phyloP scores from a whole-genome alignment of 1,284 basidiomycete species.

The Gymnopus androsaceus region DNA sequence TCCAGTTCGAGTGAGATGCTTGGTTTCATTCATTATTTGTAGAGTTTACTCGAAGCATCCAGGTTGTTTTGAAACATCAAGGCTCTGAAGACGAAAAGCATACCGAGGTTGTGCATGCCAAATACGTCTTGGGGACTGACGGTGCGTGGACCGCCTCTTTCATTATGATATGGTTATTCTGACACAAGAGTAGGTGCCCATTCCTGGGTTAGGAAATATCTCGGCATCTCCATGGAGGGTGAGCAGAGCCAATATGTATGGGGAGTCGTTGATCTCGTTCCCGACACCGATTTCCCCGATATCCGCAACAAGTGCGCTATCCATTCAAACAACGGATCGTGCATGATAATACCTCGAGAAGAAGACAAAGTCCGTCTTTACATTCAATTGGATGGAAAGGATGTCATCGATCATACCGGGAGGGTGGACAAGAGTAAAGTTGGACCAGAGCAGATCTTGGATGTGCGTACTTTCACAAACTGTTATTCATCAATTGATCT shows the following conservation, averaged over 20 bases:
- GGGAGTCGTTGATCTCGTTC: constrained; percentile 76
- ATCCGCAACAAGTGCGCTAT: constrained; percentile 67
- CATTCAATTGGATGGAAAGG: constrained; percentile 63
- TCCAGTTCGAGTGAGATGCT: constrained; percentile 53
- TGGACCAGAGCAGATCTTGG: constrained; percentile 62
- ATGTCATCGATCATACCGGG: constrained; percentile 54
- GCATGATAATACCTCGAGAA: constrained; percentile 80
- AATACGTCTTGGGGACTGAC: constrained; percentile 66
- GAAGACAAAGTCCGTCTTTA: constrained; percentile 74
- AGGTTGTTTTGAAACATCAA: constrained; percentile 46
- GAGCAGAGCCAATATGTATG: constrained; percentile 80
- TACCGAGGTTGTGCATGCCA: constrained; percentile 54
- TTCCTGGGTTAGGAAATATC: constrained; percentile 74
- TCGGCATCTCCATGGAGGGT: constrained; percentile 76
- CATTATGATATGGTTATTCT: background rate
- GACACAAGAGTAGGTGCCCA: constrained; percentile 60
- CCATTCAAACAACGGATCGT: constrained; percentile 63
- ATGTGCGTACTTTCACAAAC: constrained; percentile 36
- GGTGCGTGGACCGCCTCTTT: constrained; percentile 35
- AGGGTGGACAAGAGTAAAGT: constrained; percentile 64
- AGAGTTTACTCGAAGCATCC: background rate
- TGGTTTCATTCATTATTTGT: background rate
- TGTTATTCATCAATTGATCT: background rate
- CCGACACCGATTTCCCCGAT: constrained; percentile 80
- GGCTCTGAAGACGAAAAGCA: constrained; percentile 22